Percentiles rank a stretch among this genome's conserved stretches.
Evolutionary conservation across 2,329 filamentous ascomycete genomes (phyloP).

Genomic region (Talaromyces sp.): DNA sequence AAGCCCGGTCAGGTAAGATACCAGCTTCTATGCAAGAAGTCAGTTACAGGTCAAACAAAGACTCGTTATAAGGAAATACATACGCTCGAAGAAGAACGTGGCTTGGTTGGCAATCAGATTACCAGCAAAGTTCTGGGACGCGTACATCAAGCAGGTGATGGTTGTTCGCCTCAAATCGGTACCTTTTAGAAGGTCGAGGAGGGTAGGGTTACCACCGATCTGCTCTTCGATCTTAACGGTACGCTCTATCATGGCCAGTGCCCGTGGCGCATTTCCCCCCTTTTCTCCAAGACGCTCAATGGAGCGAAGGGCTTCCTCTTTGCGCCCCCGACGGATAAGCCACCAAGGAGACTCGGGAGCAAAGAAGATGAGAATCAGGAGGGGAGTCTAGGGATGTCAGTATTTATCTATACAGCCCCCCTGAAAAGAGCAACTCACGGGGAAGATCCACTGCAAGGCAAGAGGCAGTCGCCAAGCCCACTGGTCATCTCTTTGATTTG

Average conservation of each 20-base stretch:
- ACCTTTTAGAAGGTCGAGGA: conserved; percentile 28
- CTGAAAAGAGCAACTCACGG: conserved; percentile 21
- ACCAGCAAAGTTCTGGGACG: conserved; percentile 27
- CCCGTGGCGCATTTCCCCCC: conserved; percentile 41
- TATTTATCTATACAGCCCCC: background rate
- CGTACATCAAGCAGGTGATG: conserved; percentile 34
- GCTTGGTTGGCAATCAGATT: conserved; percentile 37
- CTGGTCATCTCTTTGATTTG: conserved; percentile 35
- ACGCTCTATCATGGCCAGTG: conserved; percentile 53
- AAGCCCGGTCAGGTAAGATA: conserved; percentile 22
- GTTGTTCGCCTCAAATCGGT: conserved; percentile 36
- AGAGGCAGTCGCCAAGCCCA: conserved; percentile 51
- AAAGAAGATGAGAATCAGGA: conserved; percentile 40
- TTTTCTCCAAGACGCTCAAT: conserved; percentile 33
- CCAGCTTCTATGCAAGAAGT: conserved; percentile 25
- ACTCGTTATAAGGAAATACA: conserved; percentile 55
- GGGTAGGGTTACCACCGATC: conserved; percentile 20
- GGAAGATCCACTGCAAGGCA: conserved; percentile 50
- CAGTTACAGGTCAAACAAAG: conserved; percentile 1
- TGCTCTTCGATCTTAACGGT: conserved; percentile 43
- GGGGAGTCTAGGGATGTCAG: conserved; percentile 28
- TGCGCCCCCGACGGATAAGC: conserved; percentile 41
- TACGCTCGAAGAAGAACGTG: conserved; percentile 44
- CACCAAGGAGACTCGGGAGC: conserved; percentile 51
- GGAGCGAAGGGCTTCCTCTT: conserved; percentile 38